Percentiles rank a stretch among this genome's conserved stretches.
Conservation (phyloP, 768 basidiomycete genomes). For the Sarcodon sp. region DNA sequence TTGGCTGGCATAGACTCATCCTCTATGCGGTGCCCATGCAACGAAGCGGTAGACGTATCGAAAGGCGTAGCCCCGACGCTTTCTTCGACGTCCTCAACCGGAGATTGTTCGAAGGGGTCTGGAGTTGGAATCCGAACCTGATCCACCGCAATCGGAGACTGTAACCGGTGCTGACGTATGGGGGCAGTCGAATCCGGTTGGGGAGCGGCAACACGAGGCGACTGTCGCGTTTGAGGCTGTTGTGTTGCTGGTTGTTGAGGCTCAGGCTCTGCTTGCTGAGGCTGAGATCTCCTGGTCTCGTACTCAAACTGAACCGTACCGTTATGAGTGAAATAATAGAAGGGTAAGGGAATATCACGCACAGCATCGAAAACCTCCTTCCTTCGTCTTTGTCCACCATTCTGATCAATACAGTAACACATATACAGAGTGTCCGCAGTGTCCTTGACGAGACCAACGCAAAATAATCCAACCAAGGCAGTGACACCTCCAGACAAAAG, state of each 20-base stretch:
- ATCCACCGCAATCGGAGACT: slow-evolving; percentile 7
- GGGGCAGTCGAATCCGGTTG: slow-evolving; percentile 1
- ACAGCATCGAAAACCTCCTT: slow-evolving; percentile 46
- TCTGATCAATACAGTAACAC: slow-evolving; percentile 55
- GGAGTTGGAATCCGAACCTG: slow-evolving; percentile 11
- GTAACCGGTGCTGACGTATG: slow-evolving; percentile 6
- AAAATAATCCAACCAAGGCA: slow-evolving; percentile 72
- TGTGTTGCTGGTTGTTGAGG: slow-evolving; percentile 3
- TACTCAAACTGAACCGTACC: slow-evolving; percentile 24
- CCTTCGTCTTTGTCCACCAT: slow-evolving; percentile 33
- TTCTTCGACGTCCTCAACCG: slow-evolving; percentile 8
- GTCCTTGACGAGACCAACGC: slow-evolving; percentile 72
- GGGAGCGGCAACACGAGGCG: slow-evolving; percentile 2
- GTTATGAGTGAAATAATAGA: background rate
- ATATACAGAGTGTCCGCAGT: slow-evolving; percentile 54
- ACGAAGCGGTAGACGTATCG: slow-evolving; percentile 4
- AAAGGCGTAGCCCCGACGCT: slow-evolving; percentile 7
- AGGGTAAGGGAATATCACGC: slow-evolving; percentile 11
- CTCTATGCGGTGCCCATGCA: slow-evolving; percentile 7
- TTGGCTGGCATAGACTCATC: slow-evolving; percentile 1
- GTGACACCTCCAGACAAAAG: slow-evolving; percentile 70
- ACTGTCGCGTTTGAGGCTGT: slow-evolving; percentile 1
- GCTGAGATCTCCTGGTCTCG: slow-evolving; percentile 13
- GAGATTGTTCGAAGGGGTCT: slow-evolving; percentile 15
- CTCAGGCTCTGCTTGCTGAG: slow-evolving; percentile 6